These are phyloP conservation scores for Eutrema salsugineum DNA, from an alignment of 441 rosid species.

Conservation along the genomic window DNA sequence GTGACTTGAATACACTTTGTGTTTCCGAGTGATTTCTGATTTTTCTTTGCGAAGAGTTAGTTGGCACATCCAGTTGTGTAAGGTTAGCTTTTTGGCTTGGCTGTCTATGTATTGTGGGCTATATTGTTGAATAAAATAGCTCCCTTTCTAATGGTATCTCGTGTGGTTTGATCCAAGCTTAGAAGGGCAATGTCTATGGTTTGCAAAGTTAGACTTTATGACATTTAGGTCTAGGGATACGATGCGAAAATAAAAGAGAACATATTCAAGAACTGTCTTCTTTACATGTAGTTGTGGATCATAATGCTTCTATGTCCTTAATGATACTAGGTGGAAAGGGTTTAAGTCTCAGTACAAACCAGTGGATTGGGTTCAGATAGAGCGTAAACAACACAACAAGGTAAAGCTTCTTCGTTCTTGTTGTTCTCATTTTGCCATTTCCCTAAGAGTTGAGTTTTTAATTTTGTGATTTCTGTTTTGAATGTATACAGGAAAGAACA, in stretches of 20 bases:
- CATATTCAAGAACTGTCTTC: not conserved
- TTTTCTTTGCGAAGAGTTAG: not conserved
- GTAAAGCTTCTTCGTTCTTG: not conserved
- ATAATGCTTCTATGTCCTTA: not conserved
- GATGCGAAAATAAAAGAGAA: not conserved
- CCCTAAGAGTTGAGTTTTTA: not conserved
- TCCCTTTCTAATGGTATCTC: not conserved
- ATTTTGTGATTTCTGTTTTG: not conserved
- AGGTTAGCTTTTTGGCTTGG: not conserved
- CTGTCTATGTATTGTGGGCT: not conserved
- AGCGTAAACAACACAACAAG: constrained; percentile 30
- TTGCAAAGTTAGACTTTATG: not conserved
- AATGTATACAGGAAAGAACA: constrained; percentile 26
- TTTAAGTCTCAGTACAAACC: constrained; percentile 19
- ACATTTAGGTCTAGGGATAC: not conserved
- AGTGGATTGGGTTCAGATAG: constrained; percentile 32
- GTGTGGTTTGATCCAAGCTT: not conserved
- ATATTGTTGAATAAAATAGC: not conserved
- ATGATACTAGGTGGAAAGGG: constrained; percentile 26
- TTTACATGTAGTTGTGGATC: not conserved
- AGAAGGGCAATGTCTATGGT: not conserved
- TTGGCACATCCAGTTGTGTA: not conserved
- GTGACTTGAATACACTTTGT: not conserved
- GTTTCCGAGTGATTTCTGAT: not conserved
- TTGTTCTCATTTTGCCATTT: not conserved